Percentiles rank a stretch among this genome's conserved stretches.
These are phyloP conservation scores for Suillus subaureus DNA, from an alignment of 768 basidiomycete species.

Conservation along the genomic window DNA sequence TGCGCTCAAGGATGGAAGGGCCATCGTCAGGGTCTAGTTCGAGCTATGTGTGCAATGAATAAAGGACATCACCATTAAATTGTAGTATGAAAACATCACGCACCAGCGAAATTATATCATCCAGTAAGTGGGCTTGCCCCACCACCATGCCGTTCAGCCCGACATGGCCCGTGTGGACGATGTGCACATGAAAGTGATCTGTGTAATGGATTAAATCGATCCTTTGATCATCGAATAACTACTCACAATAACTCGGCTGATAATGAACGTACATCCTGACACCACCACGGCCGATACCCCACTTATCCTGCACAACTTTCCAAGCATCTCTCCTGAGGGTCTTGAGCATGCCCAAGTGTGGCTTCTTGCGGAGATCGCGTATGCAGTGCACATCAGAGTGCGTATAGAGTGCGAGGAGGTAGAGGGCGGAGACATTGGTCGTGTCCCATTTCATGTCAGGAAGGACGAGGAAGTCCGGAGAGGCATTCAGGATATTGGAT, in stretches of 20 bases:
- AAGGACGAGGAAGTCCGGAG: slow-evolving; percentile 70
- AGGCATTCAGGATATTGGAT: slow-evolving; percentile 68
- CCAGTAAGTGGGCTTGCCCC: slow-evolving; percentile 91
- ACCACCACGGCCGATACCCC: slow-evolving; percentile 62
- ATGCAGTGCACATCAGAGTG: slow-evolving; percentile 66
- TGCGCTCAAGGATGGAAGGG: slow-evolving; percentile 58
- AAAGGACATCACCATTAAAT: not conserved
- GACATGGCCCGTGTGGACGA: slow-evolving; percentile 71
- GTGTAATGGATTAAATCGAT: not conserved
- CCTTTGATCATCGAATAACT: not conserved
- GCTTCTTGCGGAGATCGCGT: slow-evolving; percentile 61
- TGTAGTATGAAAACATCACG: slow-evolving; percentile 18
- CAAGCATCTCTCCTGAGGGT: slow-evolving; percentile 62
- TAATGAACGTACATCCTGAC: slow-evolving; percentile 90
- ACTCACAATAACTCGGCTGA: slow-evolving; percentile 92
- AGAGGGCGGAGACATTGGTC: slow-evolving; percentile 69
- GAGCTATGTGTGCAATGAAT: not conserved
- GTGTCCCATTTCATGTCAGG: slow-evolving; percentile 99
- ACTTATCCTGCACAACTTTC: slow-evolving; percentile 57
- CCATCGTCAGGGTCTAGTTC: slow-evolving; percentile 32
- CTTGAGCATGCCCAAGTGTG: slow-evolving; percentile 68
- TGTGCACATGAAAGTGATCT: slow-evolving; percentile 97
- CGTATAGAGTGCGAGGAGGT: slow-evolving; percentile 79
- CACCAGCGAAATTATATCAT: slow-evolving; percentile 88
- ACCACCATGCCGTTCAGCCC: slow-evolving; percentile 72